These are phyloP conservation scores for Gliomastix tumulicola DNA, from an alignment of 2,329 filamentous ascomycete genomes.

Conservation along the genomic window DNA sequence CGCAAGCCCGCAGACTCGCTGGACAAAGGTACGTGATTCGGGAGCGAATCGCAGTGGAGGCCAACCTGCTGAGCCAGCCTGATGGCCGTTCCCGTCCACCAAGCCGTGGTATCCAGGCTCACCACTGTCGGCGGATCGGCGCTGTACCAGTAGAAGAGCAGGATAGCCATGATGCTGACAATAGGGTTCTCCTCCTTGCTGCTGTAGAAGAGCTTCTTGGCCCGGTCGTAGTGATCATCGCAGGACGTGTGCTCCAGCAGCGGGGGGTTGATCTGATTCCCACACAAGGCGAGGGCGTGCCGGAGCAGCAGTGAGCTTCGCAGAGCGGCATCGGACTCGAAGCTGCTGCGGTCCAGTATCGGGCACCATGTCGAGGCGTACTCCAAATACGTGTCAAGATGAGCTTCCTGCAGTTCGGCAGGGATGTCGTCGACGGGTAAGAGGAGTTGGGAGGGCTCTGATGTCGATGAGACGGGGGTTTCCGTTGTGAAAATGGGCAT, in stretches of 20 bases:
- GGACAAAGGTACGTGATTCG: constrained; percentile 12
- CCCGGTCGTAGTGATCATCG: constrained; percentile 28
- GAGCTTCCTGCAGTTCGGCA: constrained; percentile 31
- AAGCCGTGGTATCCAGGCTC: constrained; percentile 32
- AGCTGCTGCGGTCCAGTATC: constrained; percentile 22
- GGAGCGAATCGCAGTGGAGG: constrained; percentile 32
- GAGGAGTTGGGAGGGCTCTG: too few relatives aligned
- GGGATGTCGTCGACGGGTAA: too few relatives aligned
- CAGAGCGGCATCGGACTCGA: constrained; percentile 21
- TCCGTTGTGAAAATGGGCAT: too few relatives aligned
- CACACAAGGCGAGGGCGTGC: constrained; percentile 29
- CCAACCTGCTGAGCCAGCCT: constrained; percentile 35
- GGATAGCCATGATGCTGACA: constrained; percentile 24
- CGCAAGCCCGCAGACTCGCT: constrained; percentile 15
- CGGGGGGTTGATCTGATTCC: constrained; percentile 32
- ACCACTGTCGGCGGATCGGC: constrained; percentile 26
- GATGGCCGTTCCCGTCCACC: constrained; percentile 36
- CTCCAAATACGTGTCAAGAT: constrained; percentile 32
- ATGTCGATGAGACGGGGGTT: too few relatives aligned
- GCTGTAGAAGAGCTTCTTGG: constrained; percentile 28
- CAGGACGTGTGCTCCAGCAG: constrained; percentile 28
- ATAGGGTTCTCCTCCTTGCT: constrained; percentile 29
- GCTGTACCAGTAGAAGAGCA: constrained; percentile 37
- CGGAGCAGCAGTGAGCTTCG: constrained; percentile 23
- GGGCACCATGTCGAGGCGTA: constrained; percentile 35